Percentiles rank a stretch among this genome's conserved stretches.
phyloP scores from a whole-genome alignment of 2,329 filamentous ascomycete genomes.

The Ceratocystiopsis sp. region DNA sequence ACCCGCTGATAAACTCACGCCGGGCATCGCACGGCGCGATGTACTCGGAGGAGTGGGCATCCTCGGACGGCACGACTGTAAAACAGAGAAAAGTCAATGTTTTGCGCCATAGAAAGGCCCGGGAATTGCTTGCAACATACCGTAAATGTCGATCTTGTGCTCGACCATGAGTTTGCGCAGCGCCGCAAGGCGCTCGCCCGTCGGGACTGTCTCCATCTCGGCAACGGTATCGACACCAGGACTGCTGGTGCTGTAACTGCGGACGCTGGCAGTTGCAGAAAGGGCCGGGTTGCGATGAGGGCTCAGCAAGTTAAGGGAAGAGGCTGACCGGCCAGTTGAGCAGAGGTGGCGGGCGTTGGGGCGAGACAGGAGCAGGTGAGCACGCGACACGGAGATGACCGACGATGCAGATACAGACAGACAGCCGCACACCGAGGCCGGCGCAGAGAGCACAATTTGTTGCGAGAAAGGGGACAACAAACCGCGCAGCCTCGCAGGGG shows the following conservation, averaged over 20 bases:
- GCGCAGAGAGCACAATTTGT: no score
- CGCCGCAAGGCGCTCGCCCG: conserved; percentile 54
- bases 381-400: no score
- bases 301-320: neutral
- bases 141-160: conserved; percentile 77
- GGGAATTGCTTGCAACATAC: conserved; percentile 31
- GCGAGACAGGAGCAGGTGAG: no score
- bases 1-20: conserved; percentile 82
- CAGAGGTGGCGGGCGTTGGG: neutral
- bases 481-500: no score
- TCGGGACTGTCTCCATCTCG: conserved; percentile 63
- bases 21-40: conserved; percentile 90
- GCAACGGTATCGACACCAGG: conserved; percentile 5
- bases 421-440: no score
- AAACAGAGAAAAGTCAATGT: neutral
- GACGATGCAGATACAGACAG: no score
- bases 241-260: neutral
- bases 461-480: no score
- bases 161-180: conserved; percentile 78
- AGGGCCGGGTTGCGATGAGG: no score
- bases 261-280: no score
- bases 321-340: neutral
- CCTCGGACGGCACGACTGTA: conserved; percentile 85
- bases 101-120: neutral
- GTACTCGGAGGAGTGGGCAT: conserved; percentile 95